Evolutionary conservation across 2,329 filamentous ascomycete genomes (phyloP), one percentile per base, ranked within the genome.

Genomic region (Leptodontidium sp.): DNA sequence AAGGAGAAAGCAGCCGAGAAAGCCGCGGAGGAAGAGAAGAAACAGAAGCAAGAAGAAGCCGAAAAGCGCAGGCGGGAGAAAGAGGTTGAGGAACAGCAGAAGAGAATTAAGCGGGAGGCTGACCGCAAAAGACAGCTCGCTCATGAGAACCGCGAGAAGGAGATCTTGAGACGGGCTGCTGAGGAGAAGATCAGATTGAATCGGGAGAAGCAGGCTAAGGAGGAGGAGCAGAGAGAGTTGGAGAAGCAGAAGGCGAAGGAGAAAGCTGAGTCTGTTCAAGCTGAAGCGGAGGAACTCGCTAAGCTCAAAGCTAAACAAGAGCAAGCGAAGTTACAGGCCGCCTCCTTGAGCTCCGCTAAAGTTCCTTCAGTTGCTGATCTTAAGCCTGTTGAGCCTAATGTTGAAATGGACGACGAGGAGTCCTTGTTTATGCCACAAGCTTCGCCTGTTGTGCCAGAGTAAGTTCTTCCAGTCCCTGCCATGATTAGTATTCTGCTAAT

Each of bases 261-360:
- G 21, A 64, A 64, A 38, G 49, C 53, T 0, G 52, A 65, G 17
- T 55, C 21, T 43, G 24, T 68, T 2, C 68, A 71, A 38, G 65
- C 66, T 14, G 32, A 72, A 7, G 40, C 57, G 4, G 63, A 64
- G 14, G 61, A 62, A 5, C 40, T 71, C 24, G 67, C 68, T n/a
- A 67, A 67, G 12, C 14, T 69, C 2, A 69, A 70, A 40, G 53
- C 65, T 9, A 72, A 66, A 64, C 49, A 69, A 62, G 73, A 73
- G 32, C 61, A 65, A 49, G 45, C 68, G 5, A 73, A 70, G 43
- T 68, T 64, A 29, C 67, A 70, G 63, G 67, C 70, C 47, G 50
- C 68, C n/a, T 67, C 67, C 29, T 52, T 74, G 14, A 71, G 43
- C 12, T 47, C 63, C 43, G 50, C 71, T 7, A 74, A 70, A 40